phyloP scores from a whole-genome alignment of 1,284 basidiomycete species.

The Fomitopsis betulina region DNA sequence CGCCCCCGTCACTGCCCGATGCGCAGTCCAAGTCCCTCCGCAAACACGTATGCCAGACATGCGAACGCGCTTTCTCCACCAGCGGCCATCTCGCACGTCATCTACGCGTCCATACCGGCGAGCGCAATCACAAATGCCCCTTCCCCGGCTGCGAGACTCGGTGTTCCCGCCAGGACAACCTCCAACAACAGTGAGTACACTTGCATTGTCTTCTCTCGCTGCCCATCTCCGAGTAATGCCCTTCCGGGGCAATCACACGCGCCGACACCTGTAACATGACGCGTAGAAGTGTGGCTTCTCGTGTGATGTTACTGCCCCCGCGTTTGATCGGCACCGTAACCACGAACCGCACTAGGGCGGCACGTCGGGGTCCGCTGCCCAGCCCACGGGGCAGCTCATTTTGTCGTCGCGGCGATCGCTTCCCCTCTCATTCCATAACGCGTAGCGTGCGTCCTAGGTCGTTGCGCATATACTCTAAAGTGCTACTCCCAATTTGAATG shows the following conservation, averaged over 20 bases:
- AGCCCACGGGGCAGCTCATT: not conserved
- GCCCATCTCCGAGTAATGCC: not conserved
- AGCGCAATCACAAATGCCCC: slow-evolving; percentile 76
- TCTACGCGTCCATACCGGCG: slow-evolving; percentile 77
- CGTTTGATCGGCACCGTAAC: not conserved
- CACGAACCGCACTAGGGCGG: not conserved
- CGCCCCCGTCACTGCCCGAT: slow-evolving; percentile 3
- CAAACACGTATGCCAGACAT: slow-evolving; percentile 43
- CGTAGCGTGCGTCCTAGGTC: too few relatives aligned
- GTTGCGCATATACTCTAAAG: too few relatives aligned
- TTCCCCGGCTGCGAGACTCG: slow-evolving; percentile 80
- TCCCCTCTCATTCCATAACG: not conserved
- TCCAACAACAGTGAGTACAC: slow-evolving; percentile 74
- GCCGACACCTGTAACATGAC: not conserved
- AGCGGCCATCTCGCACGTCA: slow-evolving; percentile 82
- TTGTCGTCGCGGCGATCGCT: not conserved
- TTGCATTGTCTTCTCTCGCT: not conserved
- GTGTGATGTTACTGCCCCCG: not conserved
- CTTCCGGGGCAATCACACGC: not conserved
- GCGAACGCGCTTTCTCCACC: slow-evolving; percentile 66
- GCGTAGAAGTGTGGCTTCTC: slow-evolving; percentile 3
- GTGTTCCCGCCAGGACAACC: slow-evolving; percentile 76
- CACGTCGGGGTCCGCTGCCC: not conserved
- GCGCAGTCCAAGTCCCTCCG: slow-evolving; percentile 13
- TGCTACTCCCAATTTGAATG: too few relatives aligned